Conservation (phyloP, 805 yeast genomes). For the Wickerhamiella brachini region DNA sequence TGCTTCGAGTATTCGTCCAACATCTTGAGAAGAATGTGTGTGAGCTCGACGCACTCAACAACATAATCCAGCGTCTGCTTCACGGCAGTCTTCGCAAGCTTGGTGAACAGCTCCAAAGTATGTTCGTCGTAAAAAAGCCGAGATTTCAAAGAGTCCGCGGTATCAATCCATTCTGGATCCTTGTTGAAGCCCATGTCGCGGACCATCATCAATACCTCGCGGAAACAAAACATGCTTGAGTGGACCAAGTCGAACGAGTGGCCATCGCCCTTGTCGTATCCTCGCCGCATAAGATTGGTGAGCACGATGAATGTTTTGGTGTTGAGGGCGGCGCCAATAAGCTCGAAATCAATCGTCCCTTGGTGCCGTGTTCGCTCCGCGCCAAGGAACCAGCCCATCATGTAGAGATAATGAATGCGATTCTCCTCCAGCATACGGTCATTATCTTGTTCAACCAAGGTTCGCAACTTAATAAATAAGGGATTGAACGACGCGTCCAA, state of each 20-base stretch:
- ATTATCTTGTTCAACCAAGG: conserved; percentile 29
- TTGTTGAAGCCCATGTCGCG: conserved; percentile 30
- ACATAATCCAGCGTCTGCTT: conserved; percentile 52
- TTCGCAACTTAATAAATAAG: conserved; percentile 40
- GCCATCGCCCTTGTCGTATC: conserved; percentile 21
- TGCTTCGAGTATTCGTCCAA: conserved; percentile 53
- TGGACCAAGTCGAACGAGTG: conserved; percentile 47
- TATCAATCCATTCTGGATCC: conserved; percentile 34
- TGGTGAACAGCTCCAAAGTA: conserved; percentile 40
- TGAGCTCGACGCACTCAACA: conserved; percentile 46
- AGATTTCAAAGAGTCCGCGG: conserved; percentile 46
- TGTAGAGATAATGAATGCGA: conserved; percentile 37
- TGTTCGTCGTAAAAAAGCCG: conserved; percentile 57
- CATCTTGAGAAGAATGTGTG: conserved; percentile 49
- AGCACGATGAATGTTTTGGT: conserved; percentile 48
- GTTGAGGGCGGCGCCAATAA: conserved; percentile 34
- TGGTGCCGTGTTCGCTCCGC: conserved; percentile 36
- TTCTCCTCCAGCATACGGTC: conserved; percentile 21
- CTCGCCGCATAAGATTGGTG: conserved; percentile 28
- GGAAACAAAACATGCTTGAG: conserved; percentile 54
- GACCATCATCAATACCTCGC: conserved; percentile 40
- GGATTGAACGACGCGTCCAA: conserved; percentile 65
- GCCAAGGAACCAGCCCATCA: conserved; percentile 62
- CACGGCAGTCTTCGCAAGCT: conserved; percentile 48
- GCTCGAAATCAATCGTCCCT: conserved; percentile 19